These are phyloP conservation scores for Glarea lozoyensis DNA, from an alignment of 495 filamentous ascomycete genomes.

Conservation along the genomic window DNA sequence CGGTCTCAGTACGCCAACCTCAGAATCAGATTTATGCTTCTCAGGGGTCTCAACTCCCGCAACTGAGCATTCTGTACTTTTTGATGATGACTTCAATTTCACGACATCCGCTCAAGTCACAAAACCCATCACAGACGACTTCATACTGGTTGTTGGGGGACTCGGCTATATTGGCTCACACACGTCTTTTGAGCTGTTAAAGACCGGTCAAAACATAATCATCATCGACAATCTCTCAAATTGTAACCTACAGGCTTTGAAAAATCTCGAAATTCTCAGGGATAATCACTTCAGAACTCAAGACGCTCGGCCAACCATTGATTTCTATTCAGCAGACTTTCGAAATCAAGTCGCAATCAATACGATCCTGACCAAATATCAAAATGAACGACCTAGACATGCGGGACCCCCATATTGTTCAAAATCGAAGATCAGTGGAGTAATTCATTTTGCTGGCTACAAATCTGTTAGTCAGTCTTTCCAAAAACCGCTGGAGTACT, in stretches of 20 bases:
- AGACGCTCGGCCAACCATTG: conserved; percentile 34
- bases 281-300: conserved; percentile 33
- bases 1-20: neutral
- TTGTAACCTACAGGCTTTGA: conserved; percentile 42
- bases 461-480: conserved; percentile 36
- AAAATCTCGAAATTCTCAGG: conserved; percentile 41
- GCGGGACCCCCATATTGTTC: no score
- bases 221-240: conserved; percentile 59
- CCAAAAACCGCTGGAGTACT: conserved; percentile 48
- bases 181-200: conserved; percentile 52
- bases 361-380: conserved; percentile 28
- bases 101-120: neutral
- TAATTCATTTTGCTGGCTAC: conserved; percentile 58
- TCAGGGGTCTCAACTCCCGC: neutral
- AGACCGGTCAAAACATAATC: conserved; percentile 53
- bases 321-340: conserved; percentile 51
- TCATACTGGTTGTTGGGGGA: conserved; percentile 55
- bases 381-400: no score
- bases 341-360: conserved; percentile 37
- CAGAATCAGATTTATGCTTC: no score
- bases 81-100: neutral
- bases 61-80: neutral
- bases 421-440: conserved; percentile 39
- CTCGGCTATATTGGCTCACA: conserved; percentile 60
- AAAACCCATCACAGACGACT: no score